phyloP scores from a whole-genome alignment of 257 asterid genomes.

The Prunella vulgaris region DNA sequence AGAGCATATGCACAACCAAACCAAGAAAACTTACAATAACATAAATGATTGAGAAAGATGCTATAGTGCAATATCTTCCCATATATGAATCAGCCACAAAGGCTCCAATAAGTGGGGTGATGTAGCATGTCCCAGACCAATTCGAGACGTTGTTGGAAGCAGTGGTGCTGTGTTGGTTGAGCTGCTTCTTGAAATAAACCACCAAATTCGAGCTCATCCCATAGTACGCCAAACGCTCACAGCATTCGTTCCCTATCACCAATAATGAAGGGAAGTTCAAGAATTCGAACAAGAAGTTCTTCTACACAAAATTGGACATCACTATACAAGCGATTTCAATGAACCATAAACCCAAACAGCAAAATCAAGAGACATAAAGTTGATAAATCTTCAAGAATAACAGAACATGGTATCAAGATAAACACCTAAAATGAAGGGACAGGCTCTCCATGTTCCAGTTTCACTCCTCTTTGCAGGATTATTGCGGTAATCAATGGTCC shows the following conservation, averaged over 20 bases:
- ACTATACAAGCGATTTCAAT: background rate
- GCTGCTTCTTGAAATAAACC: constrained; percentile 42
- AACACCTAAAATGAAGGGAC: constrained; percentile 67
- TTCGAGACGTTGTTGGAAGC: constrained; percentile 62
- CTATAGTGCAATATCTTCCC: constrained; percentile 72
- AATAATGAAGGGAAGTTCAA: background rate
- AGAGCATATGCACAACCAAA: background rate
- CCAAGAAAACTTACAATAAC: constrained; percentile 53
- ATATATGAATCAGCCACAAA: constrained; percentile 79
- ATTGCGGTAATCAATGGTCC: constrained; percentile 57
- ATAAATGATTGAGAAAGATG: constrained; percentile 60
- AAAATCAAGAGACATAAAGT: background rate
- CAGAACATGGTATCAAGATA: too few relatives aligned
- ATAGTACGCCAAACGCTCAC: constrained; percentile 65
- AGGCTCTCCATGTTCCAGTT: constrained; percentile 81
- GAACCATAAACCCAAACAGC: background rate
- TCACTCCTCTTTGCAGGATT: constrained; percentile 61
- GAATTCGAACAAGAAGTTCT: background rate
- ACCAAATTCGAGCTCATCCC: constrained; percentile 66
- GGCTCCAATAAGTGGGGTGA: constrained; percentile 71
- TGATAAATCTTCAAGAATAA: too few relatives aligned
- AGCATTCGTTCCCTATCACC: constrained; percentile 42
- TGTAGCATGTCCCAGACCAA: constrained; percentile 81
- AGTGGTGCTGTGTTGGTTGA: constrained; percentile 46
- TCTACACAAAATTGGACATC: background rate